Conservation (phyloP, 495 filamentous ascomycete species). For the Aspergillus leporis region DNA sequence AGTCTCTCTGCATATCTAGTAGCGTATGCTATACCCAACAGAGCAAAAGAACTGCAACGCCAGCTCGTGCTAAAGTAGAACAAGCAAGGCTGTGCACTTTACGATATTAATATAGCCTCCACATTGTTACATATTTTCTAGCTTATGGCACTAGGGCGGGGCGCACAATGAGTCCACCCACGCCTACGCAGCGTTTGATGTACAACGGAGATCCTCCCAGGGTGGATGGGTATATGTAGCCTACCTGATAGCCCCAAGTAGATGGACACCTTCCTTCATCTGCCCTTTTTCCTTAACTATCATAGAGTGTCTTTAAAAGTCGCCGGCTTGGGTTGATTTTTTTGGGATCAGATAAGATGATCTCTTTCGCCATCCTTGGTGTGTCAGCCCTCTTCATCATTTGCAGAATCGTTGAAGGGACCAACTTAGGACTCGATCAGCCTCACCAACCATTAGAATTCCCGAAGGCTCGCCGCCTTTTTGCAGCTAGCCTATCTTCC, state of each 20-base stretch:
- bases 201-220: background rate
- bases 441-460: background rate
- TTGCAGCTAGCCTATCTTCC: conserved; percentile 10
- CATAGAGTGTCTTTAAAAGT: background rate
- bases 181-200: background rate
- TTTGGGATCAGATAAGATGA: conserved; percentile 4
- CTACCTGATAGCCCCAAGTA: background rate
- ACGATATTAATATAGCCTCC: background rate
- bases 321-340: background rate
- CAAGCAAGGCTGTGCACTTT: background rate
- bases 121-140: background rate
- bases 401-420: background rate
- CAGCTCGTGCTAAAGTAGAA: background rate
- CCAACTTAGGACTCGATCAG: background rate
- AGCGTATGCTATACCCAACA: background rate
- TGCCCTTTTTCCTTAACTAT: background rate
- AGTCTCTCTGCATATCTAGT: background rate
- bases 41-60: background rate
- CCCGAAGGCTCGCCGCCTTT: conserved; percentile 7
- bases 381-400: background rate
- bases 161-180: background rate
- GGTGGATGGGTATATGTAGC: background rate
- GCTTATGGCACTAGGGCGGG: background rate
- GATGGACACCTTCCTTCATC: background rate
- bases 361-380: background rate